These are phyloP conservation scores for Nicotiana knightiana DNA, from an alignment of 257 asterid genomes.

Conservation along the genomic window DNA sequence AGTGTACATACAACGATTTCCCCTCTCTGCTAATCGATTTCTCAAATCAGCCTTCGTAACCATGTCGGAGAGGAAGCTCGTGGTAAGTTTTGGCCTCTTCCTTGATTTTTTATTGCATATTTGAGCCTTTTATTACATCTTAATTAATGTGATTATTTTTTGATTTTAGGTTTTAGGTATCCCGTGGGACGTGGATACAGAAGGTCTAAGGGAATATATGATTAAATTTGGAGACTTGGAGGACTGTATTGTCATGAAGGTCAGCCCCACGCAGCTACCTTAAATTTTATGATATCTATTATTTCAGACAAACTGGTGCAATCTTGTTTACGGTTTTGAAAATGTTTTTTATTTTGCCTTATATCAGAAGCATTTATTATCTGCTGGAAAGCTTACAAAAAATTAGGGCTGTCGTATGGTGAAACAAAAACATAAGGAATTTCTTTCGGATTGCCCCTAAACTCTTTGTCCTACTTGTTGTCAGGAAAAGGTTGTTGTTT, in stretches of 20 bases:
- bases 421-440: background rate
- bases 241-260: conserved; percentile 99
- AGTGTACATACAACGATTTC: conserved; percentile 18
- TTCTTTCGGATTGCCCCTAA: background rate
- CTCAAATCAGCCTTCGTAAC: background rate
- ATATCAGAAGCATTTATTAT: background rate
- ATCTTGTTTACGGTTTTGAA: background rate
- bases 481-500: background rate
- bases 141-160: conserved; percentile 3
- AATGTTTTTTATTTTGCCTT: background rate
- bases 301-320: background rate
- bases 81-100: conserved; percentile 43
- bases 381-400: background rate
- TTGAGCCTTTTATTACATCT: background rate
- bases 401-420: background rate
- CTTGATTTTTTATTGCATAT: background rate
- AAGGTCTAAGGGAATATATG: conserved; percentile 91
- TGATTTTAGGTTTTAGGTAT: conserved; percentile 80
- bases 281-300: background rate
- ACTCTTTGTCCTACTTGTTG: background rate
- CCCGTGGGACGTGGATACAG: conserved; percentile 98
- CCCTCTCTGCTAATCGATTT: conserved; percentile 7
- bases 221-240: conserved; percentile 88
- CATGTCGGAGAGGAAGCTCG: conserved; percentile 94
- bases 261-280: conserved; percentile 14